These are phyloP conservation scores for Calophaca sinica DNA, from an alignment of 306 rosid genomes.

Conservation along the genomic window DNA sequence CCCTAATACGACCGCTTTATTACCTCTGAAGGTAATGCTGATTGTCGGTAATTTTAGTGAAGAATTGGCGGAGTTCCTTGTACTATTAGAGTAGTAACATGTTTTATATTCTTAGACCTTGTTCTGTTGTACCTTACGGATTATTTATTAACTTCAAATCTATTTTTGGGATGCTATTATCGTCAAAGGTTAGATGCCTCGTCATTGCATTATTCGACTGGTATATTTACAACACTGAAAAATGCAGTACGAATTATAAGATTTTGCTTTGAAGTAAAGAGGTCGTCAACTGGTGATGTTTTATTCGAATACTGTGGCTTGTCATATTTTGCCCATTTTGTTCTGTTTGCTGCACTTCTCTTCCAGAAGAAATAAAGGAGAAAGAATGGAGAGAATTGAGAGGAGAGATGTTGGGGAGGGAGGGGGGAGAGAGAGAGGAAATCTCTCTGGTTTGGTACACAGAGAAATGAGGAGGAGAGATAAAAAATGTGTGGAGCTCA, in stretches of 20 bases:
- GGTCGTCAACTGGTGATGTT: too few species aligned
- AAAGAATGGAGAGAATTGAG: too few species aligned
- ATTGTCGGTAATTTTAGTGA: conserved; percentile 21
- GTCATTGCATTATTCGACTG: neutral
- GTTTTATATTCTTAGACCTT: conserved; percentile 18
- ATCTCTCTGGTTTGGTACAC: too few species aligned
- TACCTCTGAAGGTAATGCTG: conserved; percentile 28
- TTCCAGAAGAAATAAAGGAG: too few species aligned
- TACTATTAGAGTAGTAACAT: conserved; percentile 43
- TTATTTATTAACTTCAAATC: conserved; percentile 15
- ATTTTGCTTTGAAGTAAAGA: neutral
- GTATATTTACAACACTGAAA: neutral
- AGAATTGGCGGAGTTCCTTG: conserved; percentile 34
- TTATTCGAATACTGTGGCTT: too few species aligned
- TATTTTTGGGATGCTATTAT: neutral
- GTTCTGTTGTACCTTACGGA: conserved; percentile 33
- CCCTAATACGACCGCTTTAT: neutral
- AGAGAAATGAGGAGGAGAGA: too few species aligned
- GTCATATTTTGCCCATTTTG: too few species aligned
- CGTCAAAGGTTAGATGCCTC: conserved; percentile 6
- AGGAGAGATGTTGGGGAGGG: too few species aligned
- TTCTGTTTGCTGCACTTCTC: too few species aligned
- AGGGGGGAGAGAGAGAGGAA: too few species aligned
- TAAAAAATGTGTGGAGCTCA: too few species aligned
- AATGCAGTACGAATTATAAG: neutral